Evolutionary conservation across 352 stramenopile genomes (phyloP).

Genomic region (Elongisporangium undulatum): DNA sequence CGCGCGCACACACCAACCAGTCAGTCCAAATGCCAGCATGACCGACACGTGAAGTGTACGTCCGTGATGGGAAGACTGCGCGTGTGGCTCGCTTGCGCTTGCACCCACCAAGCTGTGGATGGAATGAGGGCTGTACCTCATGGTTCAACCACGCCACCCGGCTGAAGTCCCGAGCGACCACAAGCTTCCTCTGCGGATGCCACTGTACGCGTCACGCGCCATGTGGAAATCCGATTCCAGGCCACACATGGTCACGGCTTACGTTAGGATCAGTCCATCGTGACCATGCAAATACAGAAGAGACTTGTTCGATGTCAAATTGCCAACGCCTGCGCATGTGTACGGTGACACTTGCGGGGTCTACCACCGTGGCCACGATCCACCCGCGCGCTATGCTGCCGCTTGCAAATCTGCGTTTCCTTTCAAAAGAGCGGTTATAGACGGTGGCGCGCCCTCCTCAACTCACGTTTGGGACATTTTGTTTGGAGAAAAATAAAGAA

Average conservation of each 20-base stretch:
- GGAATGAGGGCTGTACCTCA: not conserved
- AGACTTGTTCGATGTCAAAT: too few relatives aligned
- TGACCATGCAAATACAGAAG: not conserved
- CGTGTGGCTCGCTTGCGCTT: too few relatives aligned
- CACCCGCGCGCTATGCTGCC: not conserved
- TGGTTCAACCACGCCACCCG: not conserved
- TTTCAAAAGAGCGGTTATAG: too few relatives aligned
- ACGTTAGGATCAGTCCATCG: not conserved
- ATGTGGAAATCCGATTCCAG: not conserved
- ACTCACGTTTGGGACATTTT: not conserved
- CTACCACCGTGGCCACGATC: too few relatives aligned
- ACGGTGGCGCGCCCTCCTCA: not conserved
- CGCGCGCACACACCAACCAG: not conserved
- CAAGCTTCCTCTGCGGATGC: not conserved
- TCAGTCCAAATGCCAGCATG: not conserved
- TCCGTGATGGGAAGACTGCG: too few relatives aligned
- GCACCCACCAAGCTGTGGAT: too few relatives aligned
- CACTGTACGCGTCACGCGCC: not conserved
- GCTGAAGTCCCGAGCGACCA: not conserved
- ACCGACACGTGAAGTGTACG: not conserved
- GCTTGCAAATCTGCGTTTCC: not conserved
- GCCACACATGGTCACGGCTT: not conserved
- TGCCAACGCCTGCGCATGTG: not conserved
- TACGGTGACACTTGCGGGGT: not conserved
- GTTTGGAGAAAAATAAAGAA: not conserved